Evolutionary conservation across 164 flowering plant genomes (phyloP).

Genomic region (grape (Vitis vinifera)): DNA sequence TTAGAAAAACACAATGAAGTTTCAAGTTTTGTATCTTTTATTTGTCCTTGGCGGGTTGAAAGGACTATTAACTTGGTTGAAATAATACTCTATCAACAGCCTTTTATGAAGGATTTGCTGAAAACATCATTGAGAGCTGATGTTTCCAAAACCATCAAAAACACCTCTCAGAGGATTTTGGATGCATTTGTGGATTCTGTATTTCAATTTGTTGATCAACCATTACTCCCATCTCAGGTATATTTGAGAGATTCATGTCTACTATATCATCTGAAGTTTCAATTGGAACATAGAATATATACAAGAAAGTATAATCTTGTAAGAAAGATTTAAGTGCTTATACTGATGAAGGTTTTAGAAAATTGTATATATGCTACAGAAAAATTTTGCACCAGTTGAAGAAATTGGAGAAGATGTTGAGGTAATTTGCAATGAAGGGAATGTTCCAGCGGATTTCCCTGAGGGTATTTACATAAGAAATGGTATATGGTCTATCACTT

Average conservation of each 20-base stretch:
- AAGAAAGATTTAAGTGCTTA: not conserved
- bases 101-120: conserved; percentile 26
- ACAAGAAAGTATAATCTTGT: not conserved
- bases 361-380: conserved; percentile 25
- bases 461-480: conserved; percentile 62
- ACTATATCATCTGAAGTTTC: not conserved
- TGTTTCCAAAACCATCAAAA: conserved; percentile 23
- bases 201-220: conserved; percentile 36
- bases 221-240: conserved; percentile 45
- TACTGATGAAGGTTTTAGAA: not conserved
- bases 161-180: conserved; percentile 18
- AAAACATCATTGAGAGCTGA: conserved; percentile 20
- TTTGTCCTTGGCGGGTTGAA: not conserved
- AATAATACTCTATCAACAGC: conserved; percentile 19
- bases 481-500: conserved; percentile 23
- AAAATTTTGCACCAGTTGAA: conserved; percentile 57
- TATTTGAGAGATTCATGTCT: not conserved
- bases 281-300: not conserved
- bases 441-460: conserved; percentile 49
- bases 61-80: not conserved
- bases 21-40: conserved; percentile 17
- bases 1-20: not conserved
- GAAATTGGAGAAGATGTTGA: conserved; percentile 33
- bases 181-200: conserved; percentile 37
- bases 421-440: conserved; percentile 35